Conservation (phyloP, 2,329 filamentous ascomycete species). For the Colletotrichum australisinense region DNA sequence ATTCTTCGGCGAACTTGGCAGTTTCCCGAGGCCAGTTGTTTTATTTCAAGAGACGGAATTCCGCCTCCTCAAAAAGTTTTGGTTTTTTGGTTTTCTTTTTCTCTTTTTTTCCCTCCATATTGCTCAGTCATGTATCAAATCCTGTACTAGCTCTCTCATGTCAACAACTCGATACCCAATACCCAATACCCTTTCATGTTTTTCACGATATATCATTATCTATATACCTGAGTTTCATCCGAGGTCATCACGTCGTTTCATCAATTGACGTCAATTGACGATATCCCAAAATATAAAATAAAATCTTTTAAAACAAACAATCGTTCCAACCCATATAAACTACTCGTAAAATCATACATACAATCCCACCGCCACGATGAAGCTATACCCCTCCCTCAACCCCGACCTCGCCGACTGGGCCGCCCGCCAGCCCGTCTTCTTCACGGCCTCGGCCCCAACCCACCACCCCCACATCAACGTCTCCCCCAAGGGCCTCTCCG, state of each 20-base stretch:
- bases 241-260: background rate
- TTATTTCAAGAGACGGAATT: constrained; percentile 9
- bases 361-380: constrained; percentile 57
- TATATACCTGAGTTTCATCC: background rate
- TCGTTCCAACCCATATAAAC: background rate
- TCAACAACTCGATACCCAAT: constrained; percentile 29
- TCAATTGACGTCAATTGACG: background rate
- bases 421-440: constrained; percentile 77
- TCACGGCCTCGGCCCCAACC: constrained; percentile 77
- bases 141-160: constrained; percentile 12
- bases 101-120: too few relatives aligned
- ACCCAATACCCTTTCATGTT: constrained; percentile 25
- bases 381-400: constrained; percentile 67
- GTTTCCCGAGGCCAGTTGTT: background rate
- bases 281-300: background rate
- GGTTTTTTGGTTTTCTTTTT: background rate
- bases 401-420: constrained; percentile 72
- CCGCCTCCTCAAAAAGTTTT: background rate
- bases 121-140: constrained; percentile 22
- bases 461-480: constrained; percentile 79
- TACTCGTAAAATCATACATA: background rate
- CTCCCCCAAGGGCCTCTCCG: constrained; percentile 78
- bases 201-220: constrained; percentile 8
- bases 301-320: background rate
- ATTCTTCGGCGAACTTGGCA: background rate